Conservation (phyloP, 108 stramenopile genomes). For the Cyclostephanos invisitatus region DNA sequence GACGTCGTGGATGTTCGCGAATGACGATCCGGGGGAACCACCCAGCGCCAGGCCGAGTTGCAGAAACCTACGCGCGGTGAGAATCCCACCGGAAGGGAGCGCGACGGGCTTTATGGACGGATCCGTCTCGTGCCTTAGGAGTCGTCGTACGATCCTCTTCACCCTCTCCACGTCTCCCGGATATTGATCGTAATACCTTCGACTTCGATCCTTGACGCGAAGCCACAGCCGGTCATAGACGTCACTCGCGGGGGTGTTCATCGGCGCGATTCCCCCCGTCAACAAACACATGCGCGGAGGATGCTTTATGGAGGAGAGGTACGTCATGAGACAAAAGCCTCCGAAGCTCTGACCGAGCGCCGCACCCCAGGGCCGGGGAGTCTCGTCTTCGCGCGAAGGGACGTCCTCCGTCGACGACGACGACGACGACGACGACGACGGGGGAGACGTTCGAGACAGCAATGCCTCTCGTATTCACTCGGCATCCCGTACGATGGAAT, state of each 20-base stretch:
- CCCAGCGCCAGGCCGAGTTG: constrained; percentile 87
- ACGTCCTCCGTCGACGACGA: constrained; percentile 20
- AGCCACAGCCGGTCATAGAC: constrained; percentile 71
- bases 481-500: constrained; percentile 88
- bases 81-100: constrained; percentile 81
- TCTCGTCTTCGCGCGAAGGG: neutral
- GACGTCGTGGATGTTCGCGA: constrained; percentile 81
- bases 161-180: constrained; percentile 82
- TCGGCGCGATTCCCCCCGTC: constrained; percentile 93
- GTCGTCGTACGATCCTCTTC: constrained; percentile 67
- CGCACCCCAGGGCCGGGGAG: constrained; percentile 70
- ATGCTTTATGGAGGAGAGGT: constrained; percentile 71
- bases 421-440: no score
- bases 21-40: constrained; percentile 66
- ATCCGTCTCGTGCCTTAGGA: constrained; percentile 37
- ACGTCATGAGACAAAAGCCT: constrained; percentile 92
- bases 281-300: constrained; percentile 75
- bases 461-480: constrained; percentile 82
- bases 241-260: constrained; percentile 58
- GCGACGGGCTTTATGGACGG: constrained; percentile 35
- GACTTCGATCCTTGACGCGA: constrained; percentile 73
- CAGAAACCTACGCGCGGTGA: constrained; percentile 88
- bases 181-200: constrained; percentile 86
- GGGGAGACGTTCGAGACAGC: constrained; percentile 15
- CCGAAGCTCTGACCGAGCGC: constrained; percentile 93